Evolutionary conservation across 2,329 filamentous ascomycete genomes (phyloP).

Genomic region (Aureobasidium vineae): DNA sequence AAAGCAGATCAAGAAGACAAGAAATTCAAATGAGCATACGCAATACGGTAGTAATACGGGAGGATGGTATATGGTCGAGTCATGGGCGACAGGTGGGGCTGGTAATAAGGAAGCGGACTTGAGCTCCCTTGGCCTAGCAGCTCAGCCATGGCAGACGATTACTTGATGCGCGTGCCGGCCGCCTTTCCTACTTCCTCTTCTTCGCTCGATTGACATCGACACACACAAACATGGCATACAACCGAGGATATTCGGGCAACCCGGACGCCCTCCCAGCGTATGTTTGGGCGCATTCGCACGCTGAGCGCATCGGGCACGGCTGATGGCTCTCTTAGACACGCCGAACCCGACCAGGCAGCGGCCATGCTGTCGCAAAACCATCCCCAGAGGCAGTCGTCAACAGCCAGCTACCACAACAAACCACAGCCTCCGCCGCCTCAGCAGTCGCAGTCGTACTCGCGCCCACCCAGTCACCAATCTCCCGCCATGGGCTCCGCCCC

Average conservation of each 20-base stretch:
- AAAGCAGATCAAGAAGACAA: not conserved
- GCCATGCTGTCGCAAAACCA: constrained; percentile 39
- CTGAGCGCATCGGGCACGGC: constrained; percentile 8
- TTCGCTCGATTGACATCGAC: not conserved
- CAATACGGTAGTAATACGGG: constrained; percentile 14
- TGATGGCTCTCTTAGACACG: constrained; percentile 54
- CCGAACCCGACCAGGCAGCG: constrained; percentile 64
- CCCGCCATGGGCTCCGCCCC: constrained; percentile 14
- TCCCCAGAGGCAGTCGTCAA: constrained; percentile 34
- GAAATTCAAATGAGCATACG: not conserved
- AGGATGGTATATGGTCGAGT: not conserved
- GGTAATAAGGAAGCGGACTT: constrained; percentile 1
- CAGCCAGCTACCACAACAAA: constrained; percentile 46
- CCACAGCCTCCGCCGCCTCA: constrained; percentile 42
- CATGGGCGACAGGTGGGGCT: constrained; percentile 7
- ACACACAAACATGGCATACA: constrained; percentile 75
- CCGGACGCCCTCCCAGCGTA: constrained; percentile 92
- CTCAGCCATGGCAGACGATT: constrained; percentile 18
- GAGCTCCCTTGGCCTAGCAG: constrained; percentile 10
- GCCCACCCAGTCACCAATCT: constrained; percentile 26
- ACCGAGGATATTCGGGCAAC: constrained; percentile 71
- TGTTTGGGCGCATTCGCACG: constrained; percentile 37
- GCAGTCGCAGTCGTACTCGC: constrained; percentile 29
- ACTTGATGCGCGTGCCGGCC: constrained; percentile 10
- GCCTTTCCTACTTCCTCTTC: not conserved